Percentiles rank a stretch among this genome's conserved stretches.
Conservation (phyloP, 1,139 yeast genomes). For the Nakaseomyces nivariensis region DNA sequence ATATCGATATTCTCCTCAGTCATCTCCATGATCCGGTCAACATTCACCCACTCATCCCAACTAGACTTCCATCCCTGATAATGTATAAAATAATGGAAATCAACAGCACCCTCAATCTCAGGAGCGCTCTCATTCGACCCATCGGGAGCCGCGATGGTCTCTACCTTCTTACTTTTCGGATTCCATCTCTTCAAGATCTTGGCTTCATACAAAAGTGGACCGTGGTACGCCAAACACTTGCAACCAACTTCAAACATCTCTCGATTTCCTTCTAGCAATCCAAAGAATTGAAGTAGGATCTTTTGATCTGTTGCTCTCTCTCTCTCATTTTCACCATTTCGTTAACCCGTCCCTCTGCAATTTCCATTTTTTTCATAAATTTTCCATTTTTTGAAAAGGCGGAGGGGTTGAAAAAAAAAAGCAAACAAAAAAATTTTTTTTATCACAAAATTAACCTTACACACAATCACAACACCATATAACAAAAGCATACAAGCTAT, state of each 20-base stretch:
- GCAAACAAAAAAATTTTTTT: too few species aligned
- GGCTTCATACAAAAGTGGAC: conserved; percentile 85
- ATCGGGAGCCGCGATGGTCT: conserved; percentile 17
- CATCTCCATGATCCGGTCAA: conserved; percentile 55
- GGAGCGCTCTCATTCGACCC: conserved; percentile 33
- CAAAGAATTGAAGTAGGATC: too few species aligned
- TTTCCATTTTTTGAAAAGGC: too few species aligned
- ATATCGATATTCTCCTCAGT: conserved; percentile 59
- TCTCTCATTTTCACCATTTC: too few species aligned
- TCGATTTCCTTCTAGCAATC: too few species aligned
- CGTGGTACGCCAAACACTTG: conserved; percentile 76
- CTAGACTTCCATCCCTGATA: conserved; percentile 93
- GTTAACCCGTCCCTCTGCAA: too few species aligned
- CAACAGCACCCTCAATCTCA: conserved; percentile 29
- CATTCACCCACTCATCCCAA: conserved; percentile 95
- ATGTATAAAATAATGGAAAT: conserved; percentile 59
- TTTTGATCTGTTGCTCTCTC: too few species aligned
- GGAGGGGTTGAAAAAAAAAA: too few species aligned
- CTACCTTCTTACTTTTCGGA: conserved; percentile 39
- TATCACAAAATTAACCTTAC: too few species aligned
- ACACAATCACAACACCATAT: too few species aligned
- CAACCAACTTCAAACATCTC: conserved; percentile 30
- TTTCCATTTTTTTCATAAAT: too few species aligned
- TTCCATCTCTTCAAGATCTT: conserved; percentile 59
- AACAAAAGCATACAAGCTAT: too few species aligned